A percentile compares a stretch with the other conserved stretches of the same genome.
phyloP scores from a whole-genome alignment of 2,329 filamentous ascomycete species.

The Gnomoniopsis smithogilvyi region DNA sequence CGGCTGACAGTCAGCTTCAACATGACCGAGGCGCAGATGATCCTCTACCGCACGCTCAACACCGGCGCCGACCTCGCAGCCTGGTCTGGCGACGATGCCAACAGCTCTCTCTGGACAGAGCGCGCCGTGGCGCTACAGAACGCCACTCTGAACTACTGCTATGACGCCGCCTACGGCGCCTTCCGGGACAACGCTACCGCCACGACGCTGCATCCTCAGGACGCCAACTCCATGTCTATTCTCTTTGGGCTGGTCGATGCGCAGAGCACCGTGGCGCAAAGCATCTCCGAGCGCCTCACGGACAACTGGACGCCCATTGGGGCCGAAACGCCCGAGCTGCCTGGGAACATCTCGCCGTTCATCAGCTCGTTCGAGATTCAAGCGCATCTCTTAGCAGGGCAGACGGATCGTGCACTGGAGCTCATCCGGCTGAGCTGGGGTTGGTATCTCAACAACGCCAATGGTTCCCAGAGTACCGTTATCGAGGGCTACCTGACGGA shows the following conservation, averaged over 20 bases:
- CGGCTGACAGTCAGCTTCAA: slow-evolving; percentile 45
- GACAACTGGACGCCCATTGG: slow-evolving; percentile 55
- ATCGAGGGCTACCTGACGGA: slow-evolving; percentile 57
- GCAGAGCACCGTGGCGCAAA: slow-evolving; percentile 28
- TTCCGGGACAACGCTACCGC: slow-evolving; percentile 52
- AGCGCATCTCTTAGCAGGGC: slow-evolving; percentile 47
- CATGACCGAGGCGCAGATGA: slow-evolving; percentile 49
- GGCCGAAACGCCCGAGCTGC: slow-evolving; percentile 52
- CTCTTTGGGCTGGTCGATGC: slow-evolving; percentile 42
- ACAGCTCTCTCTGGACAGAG: slow-evolving; percentile 31
- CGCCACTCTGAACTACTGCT: slow-evolving; percentile 45
- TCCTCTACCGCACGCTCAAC: slow-evolving; percentile 51
- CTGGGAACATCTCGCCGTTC: slow-evolving; percentile 56
- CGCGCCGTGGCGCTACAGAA: slow-evolving; percentile 38
- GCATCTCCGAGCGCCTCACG: slow-evolving; percentile 42
- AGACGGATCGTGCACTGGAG: slow-evolving; percentile 48
- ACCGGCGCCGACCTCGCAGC: slow-evolving; percentile 49
- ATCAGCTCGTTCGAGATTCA: slow-evolving; percentile 58
- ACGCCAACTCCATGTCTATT: slow-evolving; percentile 55
- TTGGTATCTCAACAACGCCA: slow-evolving; percentile 55
- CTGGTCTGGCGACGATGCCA: slow-evolving; percentile 37
- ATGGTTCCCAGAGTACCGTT: slow-evolving; percentile 56
- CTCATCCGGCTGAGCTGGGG: slow-evolving; percentile 57
- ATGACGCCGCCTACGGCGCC: slow-evolving; percentile 43
- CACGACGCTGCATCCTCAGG: slow-evolving; percentile 54